These are phyloP conservation scores for Ceratocystis destructans DNA, from an alignment of 2,329 filamentous ascomycete species.

Conservation along the genomic window DNA sequence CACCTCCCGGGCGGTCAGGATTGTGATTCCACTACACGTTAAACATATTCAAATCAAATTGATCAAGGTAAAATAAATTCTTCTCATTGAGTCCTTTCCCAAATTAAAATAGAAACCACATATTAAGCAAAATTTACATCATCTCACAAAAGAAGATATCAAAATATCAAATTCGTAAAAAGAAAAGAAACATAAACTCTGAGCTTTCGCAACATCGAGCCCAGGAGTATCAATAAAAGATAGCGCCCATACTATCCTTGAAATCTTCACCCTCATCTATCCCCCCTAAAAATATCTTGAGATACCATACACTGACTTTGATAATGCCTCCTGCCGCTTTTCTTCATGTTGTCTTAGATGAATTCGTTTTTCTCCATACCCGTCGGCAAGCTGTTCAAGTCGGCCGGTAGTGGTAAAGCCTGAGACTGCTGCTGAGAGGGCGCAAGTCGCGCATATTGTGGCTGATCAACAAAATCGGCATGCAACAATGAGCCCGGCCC, in stretches of 20 bases:
- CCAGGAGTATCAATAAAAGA: slow-evolving; percentile 2
- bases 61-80: too few species aligned
- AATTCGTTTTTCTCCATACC: slow-evolving; percentile 42
- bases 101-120: slow-evolving; percentile 8
- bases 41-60: too few species aligned
- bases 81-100: slow-evolving; percentile 2
- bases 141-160: neutral
- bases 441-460: neutral
- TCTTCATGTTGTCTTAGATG: slow-evolving; percentile 30
- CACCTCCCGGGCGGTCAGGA: too few species aligned
- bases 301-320: slow-evolving; percentile 3
- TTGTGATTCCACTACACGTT: too few species aligned
- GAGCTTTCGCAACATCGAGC: neutral
- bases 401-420: neutral
- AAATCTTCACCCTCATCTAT: neutral
- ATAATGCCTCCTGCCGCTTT: neutral
- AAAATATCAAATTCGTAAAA: neutral
- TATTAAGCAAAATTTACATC: neutral
- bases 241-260: slow-evolving; percentile 8
- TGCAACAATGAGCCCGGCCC: slow-evolving; percentile 27
- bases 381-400: slow-evolving; percentile 32
- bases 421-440: neutral
- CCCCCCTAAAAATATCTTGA: too few species aligned
- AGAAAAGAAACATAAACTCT: slow-evolving; percentile 7
- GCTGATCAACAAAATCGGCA: slow-evolving; percentile 29